Base-by-base conservation (phyloP, 495 filamentous ascomycete genomes). In the Chaetomium cochliodes region DNA sequence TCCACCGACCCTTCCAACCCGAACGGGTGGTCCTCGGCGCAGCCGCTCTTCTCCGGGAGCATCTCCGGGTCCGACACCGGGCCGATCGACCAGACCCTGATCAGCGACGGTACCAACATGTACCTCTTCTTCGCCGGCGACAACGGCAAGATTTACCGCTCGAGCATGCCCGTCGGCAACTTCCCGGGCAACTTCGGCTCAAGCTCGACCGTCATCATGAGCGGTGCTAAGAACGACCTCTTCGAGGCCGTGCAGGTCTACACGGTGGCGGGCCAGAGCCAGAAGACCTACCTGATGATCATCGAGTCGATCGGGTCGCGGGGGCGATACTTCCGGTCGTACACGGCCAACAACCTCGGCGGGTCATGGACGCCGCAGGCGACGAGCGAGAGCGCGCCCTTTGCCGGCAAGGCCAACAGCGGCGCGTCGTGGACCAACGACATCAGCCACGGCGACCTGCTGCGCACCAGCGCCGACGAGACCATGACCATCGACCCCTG, bases 241-340 rank as follows among this genome's bases (percentile, higher is more conserved):
- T 89, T 87, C 68, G 86, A 88, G 64, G 85, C 84, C 5, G 85
- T 87, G 0, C 78, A 88, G 63, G 85, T 88, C 25, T 89, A 88
- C 76, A 86, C 80, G 8, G 71, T 88, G 47, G 7, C 70, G 11
- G 83, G 81, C 41, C 79, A 83, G 64, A 79, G 72, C 50, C 58
- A 77, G 44, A 83, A 84, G 59, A 20, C 68, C 53, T 86, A 86
- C 68, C 79, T 89, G 13, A 87, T 89, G 84, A 82, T 89, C 44
- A 82, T 88, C 65, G 87, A 89, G 72, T 72, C 81, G 0, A 85
- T 86, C 47, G 85, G 85, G 5, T 20, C 77, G 0, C 67, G 79
- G 20, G 86, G 86, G 1, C 81, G 86, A 6, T 89, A 84, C 64
- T 89, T 89, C 82, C 84, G 86, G 41, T 87, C 85, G 0, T 88